A percentile compares a stretch with the other conserved stretches of the same genome.
Evolutionary conservation across 495 filamentous ascomycete species (phyloP).

Genomic region (Hyaloscypha finlandica): DNA sequence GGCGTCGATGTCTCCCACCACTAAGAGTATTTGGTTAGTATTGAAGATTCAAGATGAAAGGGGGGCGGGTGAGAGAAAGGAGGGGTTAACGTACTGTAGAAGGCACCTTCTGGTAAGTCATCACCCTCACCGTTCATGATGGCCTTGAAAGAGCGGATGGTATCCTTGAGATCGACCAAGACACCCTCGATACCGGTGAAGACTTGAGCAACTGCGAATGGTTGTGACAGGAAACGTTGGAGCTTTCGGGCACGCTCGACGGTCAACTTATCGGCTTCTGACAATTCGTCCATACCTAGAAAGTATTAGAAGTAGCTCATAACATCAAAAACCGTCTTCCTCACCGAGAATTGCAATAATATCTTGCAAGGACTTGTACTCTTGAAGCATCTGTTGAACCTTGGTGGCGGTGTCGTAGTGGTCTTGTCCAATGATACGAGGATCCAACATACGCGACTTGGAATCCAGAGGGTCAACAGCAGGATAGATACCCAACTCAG

Average conservation of each 20-base stretch:
- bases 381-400: slow-evolving; percentile 98
- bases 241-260: slow-evolving; percentile 99
- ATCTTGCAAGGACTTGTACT: slow-evolving; percentile 99
- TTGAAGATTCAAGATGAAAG: background rate
- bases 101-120: slow-evolving; percentile 92
- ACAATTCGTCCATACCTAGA: slow-evolving; percentile 93
- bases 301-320: background rate
- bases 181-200: slow-evolving; percentile 96
- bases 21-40: slow-evolving; percentile 17
- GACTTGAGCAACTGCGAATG: slow-evolving; percentile 97
- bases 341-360: slow-evolving; percentile 93
- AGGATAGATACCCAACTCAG: slow-evolving; percentile 99
- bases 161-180: slow-evolving; percentile 98
- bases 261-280: slow-evolving; percentile 97
- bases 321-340: background rate
- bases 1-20: slow-evolving; percentile 91
- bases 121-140: slow-evolving; percentile 96
- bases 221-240: slow-evolving; percentile 98
- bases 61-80: background rate
- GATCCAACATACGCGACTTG: slow-evolving; percentile 99
- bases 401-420: slow-evolving; percentile 94
- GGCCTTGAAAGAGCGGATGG: slow-evolving; percentile 94
- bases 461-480: slow-evolving; percentile 99
- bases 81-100: slow-evolving; percentile 77
- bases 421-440: slow-evolving; percentile 95